phyloP scores from a whole-genome alignment of 2,329 filamentous ascomycete species.

The Aspergillus sclerotialis region DNA sequence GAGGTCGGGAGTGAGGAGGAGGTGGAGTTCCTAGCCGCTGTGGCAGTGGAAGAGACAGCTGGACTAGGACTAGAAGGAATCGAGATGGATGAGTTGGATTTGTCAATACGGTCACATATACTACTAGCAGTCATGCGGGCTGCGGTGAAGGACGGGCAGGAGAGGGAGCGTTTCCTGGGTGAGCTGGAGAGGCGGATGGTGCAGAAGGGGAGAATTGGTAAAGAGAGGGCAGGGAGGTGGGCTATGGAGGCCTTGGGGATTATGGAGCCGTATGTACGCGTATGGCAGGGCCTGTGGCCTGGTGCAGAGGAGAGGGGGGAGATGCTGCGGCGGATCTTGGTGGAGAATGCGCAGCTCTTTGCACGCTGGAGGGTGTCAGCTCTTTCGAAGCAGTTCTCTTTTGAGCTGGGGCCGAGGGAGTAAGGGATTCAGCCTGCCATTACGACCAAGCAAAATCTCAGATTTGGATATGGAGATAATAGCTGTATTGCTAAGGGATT shows the following conservation, averaged over 20 bases:
- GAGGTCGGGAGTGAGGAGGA: slow-evolving; percentile 16
- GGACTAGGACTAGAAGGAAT: slow-evolving; percentile 6
- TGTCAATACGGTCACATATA: slow-evolving; percentile 13
- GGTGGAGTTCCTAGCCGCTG: slow-evolving; percentile 13
- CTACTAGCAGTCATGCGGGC: slow-evolving; percentile 13
- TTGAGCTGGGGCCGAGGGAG: slow-evolving; percentile 10
- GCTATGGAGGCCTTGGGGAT: slow-evolving; percentile 11
- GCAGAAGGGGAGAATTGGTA: slow-evolving; percentile 8
- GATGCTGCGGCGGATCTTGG: slow-evolving; percentile 14
- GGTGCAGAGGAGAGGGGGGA: slow-evolving; percentile 10
- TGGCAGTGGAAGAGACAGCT: slow-evolving; percentile 14
- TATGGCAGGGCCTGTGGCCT: slow-evolving; percentile 15
- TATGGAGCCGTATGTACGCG: slow-evolving; percentile 12
- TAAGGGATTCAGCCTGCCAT: not conserved
- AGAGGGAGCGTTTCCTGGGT: slow-evolving; percentile 11
- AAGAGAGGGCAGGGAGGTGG: slow-evolving; percentile 11
- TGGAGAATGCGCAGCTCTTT: slow-evolving; percentile 19
- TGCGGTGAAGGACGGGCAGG: slow-evolving; percentile 8
- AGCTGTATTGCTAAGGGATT: no score
- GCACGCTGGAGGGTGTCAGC: slow-evolving; percentile 13
- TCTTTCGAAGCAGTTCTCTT: slow-evolving; percentile 12
- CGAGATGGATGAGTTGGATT: slow-evolving; percentile 11
- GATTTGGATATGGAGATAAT: no score
- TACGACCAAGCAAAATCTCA: no score
- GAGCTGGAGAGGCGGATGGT: slow-evolving; percentile 14